Base-by-base conservation (phyloP, 1,139 yeast genomes). In the Candida dubliniensis region DNA sequence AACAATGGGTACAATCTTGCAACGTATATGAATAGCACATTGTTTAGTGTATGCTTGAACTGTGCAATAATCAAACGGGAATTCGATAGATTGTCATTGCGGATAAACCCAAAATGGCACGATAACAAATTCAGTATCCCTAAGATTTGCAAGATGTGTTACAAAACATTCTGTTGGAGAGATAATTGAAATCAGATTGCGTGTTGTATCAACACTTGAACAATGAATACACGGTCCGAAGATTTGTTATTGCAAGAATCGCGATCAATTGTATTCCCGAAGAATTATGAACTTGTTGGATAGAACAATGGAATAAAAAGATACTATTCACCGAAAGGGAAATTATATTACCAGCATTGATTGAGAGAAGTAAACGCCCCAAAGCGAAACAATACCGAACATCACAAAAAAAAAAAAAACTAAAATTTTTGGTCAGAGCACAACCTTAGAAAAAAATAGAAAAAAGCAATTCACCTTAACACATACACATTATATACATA, bases 11-110 rank as follows among this genome's bases (percentile, higher is more conserved):
- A 66, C 51, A 68, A 73, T 42, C 55, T 80, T 36, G 83, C 81
- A 29, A 78, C 82, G 1, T 57, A 55, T 40, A 63, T 58, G 23
- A 73, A 79, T 49, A 71, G 76, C 1, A 60, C 75, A 0, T 62
- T 66, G 31, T 82, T 68, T 58, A 64, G 76, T 7, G 62, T 66
- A 26, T 84, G 90, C 56, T 52, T 83, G 9, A 81, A 79, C 8
- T 84, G 90, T 63, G 78, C 86, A 0, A 60, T 81, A 23, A 51
- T 82, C 15, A 81, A 81, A 52, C 64, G 88, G 51, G 69, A 74
- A 31, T 74, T 75, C 49, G 87, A 82, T 48, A 61, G 78, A 40
- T 61, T 36, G 40, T 56, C 33, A 42, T 55, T 13, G 27, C 35
- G 42, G 11, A 13, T 38, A 33, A 45, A 43, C 9, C 23, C 34